Evolutionary conservation across 129 eudicot genomes (phyloP).

Genomic region (Deinandra increscens): DNA sequence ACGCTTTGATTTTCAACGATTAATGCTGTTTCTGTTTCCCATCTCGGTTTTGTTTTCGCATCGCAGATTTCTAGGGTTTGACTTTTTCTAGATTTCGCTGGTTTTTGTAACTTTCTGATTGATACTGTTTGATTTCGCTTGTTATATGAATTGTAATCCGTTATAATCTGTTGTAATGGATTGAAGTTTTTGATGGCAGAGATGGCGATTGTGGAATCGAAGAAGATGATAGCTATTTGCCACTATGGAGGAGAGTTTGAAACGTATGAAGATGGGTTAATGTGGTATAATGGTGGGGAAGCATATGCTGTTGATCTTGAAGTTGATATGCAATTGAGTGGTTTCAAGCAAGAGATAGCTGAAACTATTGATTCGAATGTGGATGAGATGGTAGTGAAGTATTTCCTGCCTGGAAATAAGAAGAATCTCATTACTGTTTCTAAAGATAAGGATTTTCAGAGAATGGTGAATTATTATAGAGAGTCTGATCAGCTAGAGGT

Average conservation of each 20-base stretch:
- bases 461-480: constrained; percentile 36
- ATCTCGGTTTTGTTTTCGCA: constrained; percentile 20
- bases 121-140: background rate
- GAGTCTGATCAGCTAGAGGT: constrained; percentile 35
- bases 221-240: constrained; percentile 45
- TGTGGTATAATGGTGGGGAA: constrained; percentile 39
- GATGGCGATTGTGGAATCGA: constrained; percentile 35
- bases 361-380: constrained; percentile 29
- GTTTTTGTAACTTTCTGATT: background rate
- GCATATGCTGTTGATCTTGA: constrained; percentile 45
- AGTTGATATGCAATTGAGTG: constrained; percentile 28
- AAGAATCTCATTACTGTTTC: constrained; percentile 41
- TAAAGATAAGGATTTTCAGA: constrained; percentile 36
- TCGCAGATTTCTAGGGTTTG: constrained; percentile 26
- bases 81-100: constrained; percentile 17
- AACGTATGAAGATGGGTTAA: constrained; percentile 35
- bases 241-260: constrained; percentile 42
- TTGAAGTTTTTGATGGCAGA: constrained; percentile 14
- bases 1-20: background rate
- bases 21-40: constrained; percentile 17
- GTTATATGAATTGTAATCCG: background rate
- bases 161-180: background rate
- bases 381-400: constrained; percentile 37
- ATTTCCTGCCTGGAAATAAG: constrained; percentile 39
- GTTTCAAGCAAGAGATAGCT: constrained; percentile 33